Base-by-base conservation (phyloP, 2,329 filamentous ascomycete species). In the Diplodia mutila region DNA sequence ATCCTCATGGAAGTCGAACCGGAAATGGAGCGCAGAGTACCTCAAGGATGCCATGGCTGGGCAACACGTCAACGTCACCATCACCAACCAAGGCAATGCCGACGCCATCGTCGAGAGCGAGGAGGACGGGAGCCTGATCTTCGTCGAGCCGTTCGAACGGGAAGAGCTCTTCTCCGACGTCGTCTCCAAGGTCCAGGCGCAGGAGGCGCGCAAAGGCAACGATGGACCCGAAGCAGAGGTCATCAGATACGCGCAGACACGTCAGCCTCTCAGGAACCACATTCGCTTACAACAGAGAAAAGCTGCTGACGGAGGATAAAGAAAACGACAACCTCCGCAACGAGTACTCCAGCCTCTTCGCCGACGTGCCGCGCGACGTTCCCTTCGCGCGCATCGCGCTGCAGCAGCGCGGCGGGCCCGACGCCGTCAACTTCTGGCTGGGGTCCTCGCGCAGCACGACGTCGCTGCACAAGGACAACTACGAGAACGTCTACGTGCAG, bases 401-500 rank as follows among this genome's bases (percentile, higher is more conserved):
- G 0, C 81, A 85, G 48, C 82, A 85, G 59, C 74, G 6, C 18
- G 18, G 1, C 18, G 39, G 80, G 0, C 90, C 91, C 0, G 92
- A 95, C 70, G 92, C 92, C 16, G 86, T 93, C 69, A 95, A 95
- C 75, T 84, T 95, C 73, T 94, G 92, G 92, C 88, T 95, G 61
- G 92, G 92, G 65, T 79, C 92, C 78, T 87, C 87, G 1, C 83
- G 82, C 46, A 91, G 89, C 29, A 83, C 86, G 1, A 94, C 91
- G 0, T 89, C 90, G 0, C 77, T 94, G 65, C 92, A 95, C 80
- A 91, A 90, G 73, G 92, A 95, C 79, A 91, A 91, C 73, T 94
- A 94, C 77, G 91, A 95, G 77, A 95, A 95, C 75, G 85, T 95
- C 0, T 95, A 94, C 76, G 90, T 92, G 1, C 91, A 94, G 73